A percentile compares a stretch with the other conserved stretches of the same genome.
phyloP scores from a whole-genome alignment of 345 rosid genomes.

The Lepidium didymum region DNA sequence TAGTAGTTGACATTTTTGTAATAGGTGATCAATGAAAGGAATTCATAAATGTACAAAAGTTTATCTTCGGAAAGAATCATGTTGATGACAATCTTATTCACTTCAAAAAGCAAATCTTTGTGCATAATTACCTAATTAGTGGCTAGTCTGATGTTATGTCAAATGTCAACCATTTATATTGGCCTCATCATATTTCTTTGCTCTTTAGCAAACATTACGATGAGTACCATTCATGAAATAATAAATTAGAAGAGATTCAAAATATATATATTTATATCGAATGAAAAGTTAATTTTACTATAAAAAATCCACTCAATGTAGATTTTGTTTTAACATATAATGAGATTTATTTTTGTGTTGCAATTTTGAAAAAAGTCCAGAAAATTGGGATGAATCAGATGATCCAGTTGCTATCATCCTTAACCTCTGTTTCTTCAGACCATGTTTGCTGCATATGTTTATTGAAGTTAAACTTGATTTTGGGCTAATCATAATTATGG shows the following conservation, averaged over 20 bases:
- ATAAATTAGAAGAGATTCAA: not conserved
- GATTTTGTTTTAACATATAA: not conserved
- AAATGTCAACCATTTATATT: not conserved
- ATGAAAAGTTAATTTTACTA: no score
- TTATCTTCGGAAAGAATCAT: not conserved
- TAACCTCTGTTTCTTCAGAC: constrained; percentile 44
- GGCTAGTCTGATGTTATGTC: not conserved
- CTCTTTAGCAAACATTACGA: not conserved
- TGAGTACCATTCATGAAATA: not conserved
- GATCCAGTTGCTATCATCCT: constrained; percentile 43
- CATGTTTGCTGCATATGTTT: constrained; percentile 64
- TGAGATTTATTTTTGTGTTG: not conserved
- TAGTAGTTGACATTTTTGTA: constrained; percentile 9
- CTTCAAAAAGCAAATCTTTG: not conserved
- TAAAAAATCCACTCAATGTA: not conserved
- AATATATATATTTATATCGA: not conserved
- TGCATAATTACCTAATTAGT: not conserved
- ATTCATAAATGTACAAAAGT: not conserved
- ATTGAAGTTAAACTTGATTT: no score
- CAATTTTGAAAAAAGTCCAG: not conserved
- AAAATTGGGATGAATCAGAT: not conserved
- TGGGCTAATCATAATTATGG: no score
- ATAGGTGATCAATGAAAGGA: not conserved
- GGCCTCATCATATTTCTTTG: not conserved
- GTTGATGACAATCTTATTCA: not conserved